Evolutionary conservation across 2,329 filamentous ascomycete genomes (phyloP).

Genomic region (Cordyceps sp.): DNA sequence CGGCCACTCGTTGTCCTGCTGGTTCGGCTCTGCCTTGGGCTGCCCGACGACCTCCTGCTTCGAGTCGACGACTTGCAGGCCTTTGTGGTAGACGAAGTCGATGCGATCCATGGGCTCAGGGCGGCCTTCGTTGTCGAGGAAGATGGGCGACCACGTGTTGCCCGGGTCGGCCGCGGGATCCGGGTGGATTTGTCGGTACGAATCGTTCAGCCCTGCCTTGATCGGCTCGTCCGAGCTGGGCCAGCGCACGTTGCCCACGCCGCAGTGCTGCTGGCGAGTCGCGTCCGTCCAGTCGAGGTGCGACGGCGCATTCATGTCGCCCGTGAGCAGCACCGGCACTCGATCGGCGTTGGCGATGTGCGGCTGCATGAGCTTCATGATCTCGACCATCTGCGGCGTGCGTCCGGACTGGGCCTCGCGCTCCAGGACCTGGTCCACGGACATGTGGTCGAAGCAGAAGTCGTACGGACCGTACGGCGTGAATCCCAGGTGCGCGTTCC

Average conservation of each 20-base stretch:
- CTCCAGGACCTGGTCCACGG: slow-evolving; percentile 14
- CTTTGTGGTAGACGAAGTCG: slow-evolving; percentile 24
- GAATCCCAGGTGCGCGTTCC: slow-evolving; percentile 19
- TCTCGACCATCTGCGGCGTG: slow-evolving; percentile 19
- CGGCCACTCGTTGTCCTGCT: slow-evolving; percentile 22
- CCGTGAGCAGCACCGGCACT: slow-evolving; percentile 19
- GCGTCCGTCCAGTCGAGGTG: slow-evolving; percentile 23
- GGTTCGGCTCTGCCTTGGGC: slow-evolving; percentile 15
- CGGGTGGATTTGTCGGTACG: slow-evolving; percentile 19
- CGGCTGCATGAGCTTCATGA: slow-evolving; percentile 14
- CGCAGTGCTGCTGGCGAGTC: slow-evolving; percentile 17
- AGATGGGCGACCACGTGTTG: slow-evolving; percentile 24
- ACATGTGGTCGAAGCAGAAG: slow-evolving; percentile 20
- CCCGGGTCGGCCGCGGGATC: slow-evolving; percentile 16
- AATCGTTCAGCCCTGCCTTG: slow-evolving; percentile 20
- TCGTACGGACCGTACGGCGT: slow-evolving; percentile 25
- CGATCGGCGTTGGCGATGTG: slow-evolving; percentile 14
- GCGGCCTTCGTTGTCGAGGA: slow-evolving; percentile 13
- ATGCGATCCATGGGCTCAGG: slow-evolving; percentile 23
- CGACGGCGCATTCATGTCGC: slow-evolving; percentile 26
- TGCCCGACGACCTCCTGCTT: slow-evolving; percentile 15
- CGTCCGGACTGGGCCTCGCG: slow-evolving; percentile 19
- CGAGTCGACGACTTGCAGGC: slow-evolving; percentile 15
- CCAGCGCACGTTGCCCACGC: slow-evolving; percentile 17
- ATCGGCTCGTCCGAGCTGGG: slow-evolving; percentile 19